Evolutionary conservation across 441 rosid genomes (phyloP), one percentile per base, ranked within the genome.

Genomic region (Populus hybrid): DNA sequence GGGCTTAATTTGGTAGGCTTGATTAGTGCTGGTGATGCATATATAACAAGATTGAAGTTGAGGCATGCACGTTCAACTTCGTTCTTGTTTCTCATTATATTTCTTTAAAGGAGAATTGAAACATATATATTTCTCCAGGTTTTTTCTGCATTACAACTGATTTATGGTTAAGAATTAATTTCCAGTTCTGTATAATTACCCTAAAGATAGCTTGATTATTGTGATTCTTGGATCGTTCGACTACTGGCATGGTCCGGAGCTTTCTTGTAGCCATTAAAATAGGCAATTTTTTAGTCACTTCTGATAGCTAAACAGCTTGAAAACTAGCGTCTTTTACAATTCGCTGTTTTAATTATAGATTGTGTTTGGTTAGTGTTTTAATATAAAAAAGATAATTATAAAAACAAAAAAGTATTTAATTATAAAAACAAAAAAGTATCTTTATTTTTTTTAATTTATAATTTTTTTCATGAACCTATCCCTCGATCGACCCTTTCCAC

Each of bases 31-130:
- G 12, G 40, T 18, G 8, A 21, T 20, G 6, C 28, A 34, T 70
- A 73, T 72, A 42, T 42, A 23, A 23, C 21, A 5, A 50, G 64
- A 30, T 34, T 4, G n/a, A 7, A 67, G 67, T 64, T 74, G 64
- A 76, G 78, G 84, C 40, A 78, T 69, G 84, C 87, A 85, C 87
- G 85, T 79, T 40, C 6, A 36, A 36, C 9, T 2, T 10, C 24
- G 28, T n/a, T 76, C 61, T 54, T 54, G 61, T 18, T 54, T 54
- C 32, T 20, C 20, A 30, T 0, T 54, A 35, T 7, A 30, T 7
- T 6, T 54, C 9, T 68, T 57, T 6, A 16, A 46, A 16, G 65
- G 12, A 66, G 30, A 61, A 38, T 21, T 6, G 46, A 65, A 24
- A 57, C 61, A 30, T 30, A 30, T 30, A 30, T 30, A 30, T 54